Evolutionary conservation across 1,284 basidiomycete species (phyloP), one percentile per base, ranked within the genome.

Genomic region (Neonothopanus nambi): DNA sequence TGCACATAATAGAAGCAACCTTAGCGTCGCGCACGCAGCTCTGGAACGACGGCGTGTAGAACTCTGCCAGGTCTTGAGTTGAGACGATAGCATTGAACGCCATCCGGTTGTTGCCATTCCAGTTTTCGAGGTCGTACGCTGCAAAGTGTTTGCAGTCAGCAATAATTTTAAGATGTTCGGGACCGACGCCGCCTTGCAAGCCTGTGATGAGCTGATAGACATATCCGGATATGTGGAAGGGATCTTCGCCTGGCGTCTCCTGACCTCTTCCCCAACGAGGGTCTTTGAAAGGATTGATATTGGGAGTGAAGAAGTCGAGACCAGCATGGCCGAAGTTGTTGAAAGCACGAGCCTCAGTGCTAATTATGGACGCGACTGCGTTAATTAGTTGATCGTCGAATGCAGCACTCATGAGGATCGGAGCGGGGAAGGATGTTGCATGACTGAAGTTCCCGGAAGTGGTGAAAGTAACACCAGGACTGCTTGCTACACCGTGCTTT

Each of bases 391-490:
- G 63, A 54, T 81, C 79, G 56, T 84, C 78, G 84, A 95, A 95
- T 37, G 93, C 90, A 54, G 93, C 91, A 65, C 91, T 89, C 85
- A 95, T 89, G 63, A 92, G 82, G 63, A 95, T 95, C 55, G 93
- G 95, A 65, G 91, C 71, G 3, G 81, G 81, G 66, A 84, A 82
- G 2, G 80, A 81, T 1, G 80, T 82, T 1, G 81, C 80, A 56
- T 68, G 77, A 59, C 77, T 79, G 63, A 81, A 84, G 28, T 77
- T 61, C 36, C 80, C 81, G 1, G 73, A 65, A 0, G 67, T 24
- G 0, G 78, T 70, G 59, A 82, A 84, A 5, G 65, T 69, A 3
- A 80, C 77, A 36, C 80, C 81, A 13, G 76, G 80, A 59, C 79
- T 80, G 0, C 15, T 13, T 2, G 80, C 79, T 12, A 83, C 75